Conservation (phyloP, 1,284 basidiomycete species). For the Vanrija sp. region DNA sequence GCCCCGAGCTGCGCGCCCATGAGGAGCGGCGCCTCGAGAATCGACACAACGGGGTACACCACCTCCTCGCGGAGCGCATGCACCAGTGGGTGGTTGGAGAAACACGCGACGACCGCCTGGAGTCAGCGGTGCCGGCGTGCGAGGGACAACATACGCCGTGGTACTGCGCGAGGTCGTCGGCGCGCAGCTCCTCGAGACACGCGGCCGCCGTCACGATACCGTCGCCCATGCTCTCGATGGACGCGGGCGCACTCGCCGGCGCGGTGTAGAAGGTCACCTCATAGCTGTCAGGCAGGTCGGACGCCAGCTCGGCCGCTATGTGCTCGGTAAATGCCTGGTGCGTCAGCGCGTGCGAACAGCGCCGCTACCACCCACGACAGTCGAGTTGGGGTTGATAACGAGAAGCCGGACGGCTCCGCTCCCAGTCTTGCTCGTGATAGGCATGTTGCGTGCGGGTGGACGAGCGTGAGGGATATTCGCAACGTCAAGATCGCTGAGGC, state of each 20-base stretch:
- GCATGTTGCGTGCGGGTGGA: background rate
- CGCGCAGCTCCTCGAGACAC: slow-evolving; percentile 34
- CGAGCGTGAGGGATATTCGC: too few species aligned
- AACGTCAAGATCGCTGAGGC: too few species aligned
- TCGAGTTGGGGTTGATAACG: slow-evolving; percentile 57
- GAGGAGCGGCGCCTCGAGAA: slow-evolving; percentile 55
- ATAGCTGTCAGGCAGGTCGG: slow-evolving; percentile 16
- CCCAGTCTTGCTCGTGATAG: background rate
- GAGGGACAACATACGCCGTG: slow-evolving; percentile 22
- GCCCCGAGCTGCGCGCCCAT: slow-evolving; percentile 33
- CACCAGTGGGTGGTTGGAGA: slow-evolving; percentile 55
- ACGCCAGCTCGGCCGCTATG: slow-evolving; percentile 1
- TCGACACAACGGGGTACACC: slow-evolving; percentile 50
- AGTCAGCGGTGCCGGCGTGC: slow-evolving; percentile 8
- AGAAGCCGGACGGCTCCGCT: slow-evolving; percentile 36
- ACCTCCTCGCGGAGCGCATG: slow-evolving; percentile 49
- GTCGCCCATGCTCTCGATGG: slow-evolving; percentile 52
- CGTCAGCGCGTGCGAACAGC: background rate
- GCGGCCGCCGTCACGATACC: slow-evolving; percentile 48
- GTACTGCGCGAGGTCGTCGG: slow-evolving; percentile 15
- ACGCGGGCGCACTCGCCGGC: slow-evolving; percentile 46
- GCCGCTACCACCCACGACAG: slow-evolving; percentile 23
- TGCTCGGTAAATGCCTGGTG: slow-evolving; percentile 17
- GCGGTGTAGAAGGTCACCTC: slow-evolving; percentile 50
- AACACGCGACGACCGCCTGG: slow-evolving; percentile 54